Evolutionary conservation across 352 stramenopile species (phyloP), one percentile per base, ranked within the genome.

Genomic region (Globisporangium paddicum): DNA sequence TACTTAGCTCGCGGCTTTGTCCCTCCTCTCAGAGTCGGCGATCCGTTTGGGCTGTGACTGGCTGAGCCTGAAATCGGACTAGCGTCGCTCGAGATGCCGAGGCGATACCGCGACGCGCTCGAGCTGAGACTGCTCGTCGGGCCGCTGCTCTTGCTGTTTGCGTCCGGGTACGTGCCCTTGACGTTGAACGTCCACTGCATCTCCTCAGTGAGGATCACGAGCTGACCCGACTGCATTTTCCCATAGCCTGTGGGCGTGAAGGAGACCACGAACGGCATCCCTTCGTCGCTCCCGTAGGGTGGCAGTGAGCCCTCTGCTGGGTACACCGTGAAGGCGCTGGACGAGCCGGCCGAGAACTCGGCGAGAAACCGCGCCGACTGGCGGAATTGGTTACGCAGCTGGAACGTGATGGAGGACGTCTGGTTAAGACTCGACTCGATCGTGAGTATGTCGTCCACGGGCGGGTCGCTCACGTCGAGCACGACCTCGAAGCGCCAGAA

Each of bases 101-200:
- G 62, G 2, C 73, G 62, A 32, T 49, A 66, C 0, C 70, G 65
- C 2, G 73, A 82, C 5, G 77, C 75, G 46, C 62, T 87, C 13
- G 74, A 85, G 42, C 73, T 85, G 2, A 77, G 44, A 57, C 69
- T 86, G 28, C 74, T 83, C 3, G 23, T 38, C 0, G 64, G 67
- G 0, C 71, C 71, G 23, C 56, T 76, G 30, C 46, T 57, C 58
- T 71, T 78, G 58, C 71, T 82, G 14, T 48, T 71, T 0, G 69
- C 68, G 48, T 94, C 83, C 0, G 90, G 89, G 38, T 95, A 95
- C 13, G 74, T 86, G 19, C 90, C 90, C 52, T 92, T 92, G 25
- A 97, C 82, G 26, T 96, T 89, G 70, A 97, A 97, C 38, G 83
- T 96, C 90, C 90, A 97, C 68, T 96, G 89, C 86, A 96, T 96